These are phyloP conservation scores for Fonsecaea multimorphosa DNA, from an alignment of 2,329 filamentous ascomycete species.

Conservation along the genomic window DNA sequence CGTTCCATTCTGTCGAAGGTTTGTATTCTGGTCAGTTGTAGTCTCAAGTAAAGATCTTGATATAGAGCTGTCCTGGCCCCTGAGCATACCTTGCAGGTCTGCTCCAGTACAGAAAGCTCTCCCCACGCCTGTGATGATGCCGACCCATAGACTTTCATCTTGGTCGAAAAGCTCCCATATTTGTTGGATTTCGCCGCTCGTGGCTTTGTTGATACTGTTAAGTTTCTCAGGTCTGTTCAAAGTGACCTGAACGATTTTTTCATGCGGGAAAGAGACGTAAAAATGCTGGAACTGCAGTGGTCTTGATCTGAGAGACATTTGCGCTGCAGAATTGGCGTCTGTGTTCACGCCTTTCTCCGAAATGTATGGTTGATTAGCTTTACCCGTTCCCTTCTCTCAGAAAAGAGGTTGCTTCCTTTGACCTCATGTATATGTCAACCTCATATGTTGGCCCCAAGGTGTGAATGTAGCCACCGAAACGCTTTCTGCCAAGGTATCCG, in stretches of 20 bases:
- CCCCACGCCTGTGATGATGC: constrained; percentile 51
- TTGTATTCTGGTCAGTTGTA: constrained; percentile 20
- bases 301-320: constrained; percentile 41
- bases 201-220: constrained; percentile 52
- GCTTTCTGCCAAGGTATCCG: neutral
- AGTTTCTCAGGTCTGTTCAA: constrained; percentile 51
- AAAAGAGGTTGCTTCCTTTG: constrained; percentile 1
- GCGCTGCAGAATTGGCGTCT: constrained; percentile 7
- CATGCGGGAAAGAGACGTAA: constrained; percentile 50
- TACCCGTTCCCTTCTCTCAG: neutral
- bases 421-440: neutral
- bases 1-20: constrained; percentile 38
- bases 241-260: constrained; percentile 55
- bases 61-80: neutral
- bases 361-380: constrained; percentile 17
- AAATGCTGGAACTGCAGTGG: constrained; percentile 17
- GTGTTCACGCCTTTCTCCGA: neutral
- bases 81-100: constrained; percentile 52
- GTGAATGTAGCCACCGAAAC: neutral
- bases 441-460: neutral
- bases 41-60: neutral
- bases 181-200: constrained; percentile 49
- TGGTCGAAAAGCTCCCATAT: constrained; percentile 54
- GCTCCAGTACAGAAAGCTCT: constrained; percentile 53
- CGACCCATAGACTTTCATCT: constrained; percentile 50